Base-by-base conservation (phyloP, 2,329 filamentous ascomycete species). In the Boeremia lycopersici region DNA sequence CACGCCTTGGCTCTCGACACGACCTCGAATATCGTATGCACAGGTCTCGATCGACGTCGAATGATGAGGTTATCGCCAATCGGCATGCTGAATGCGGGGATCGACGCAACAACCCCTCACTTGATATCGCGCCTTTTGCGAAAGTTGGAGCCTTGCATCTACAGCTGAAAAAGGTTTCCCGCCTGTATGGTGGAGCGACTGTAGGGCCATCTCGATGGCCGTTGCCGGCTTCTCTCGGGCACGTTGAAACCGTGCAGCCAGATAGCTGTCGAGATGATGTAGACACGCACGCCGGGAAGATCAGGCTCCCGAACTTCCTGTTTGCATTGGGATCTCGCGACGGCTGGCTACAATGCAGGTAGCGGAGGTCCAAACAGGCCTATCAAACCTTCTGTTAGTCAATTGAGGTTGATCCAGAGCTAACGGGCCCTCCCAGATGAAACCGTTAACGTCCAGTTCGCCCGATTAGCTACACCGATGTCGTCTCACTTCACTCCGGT, bases 21-120 rank as follows among this genome's bases (percentile, higher is more conserved):
- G 23, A 43, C 10, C 11, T 36, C 17, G n/a, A 46, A n/a, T 11
- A 12, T 19, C 19, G 41, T 15, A 15, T 7, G 34, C 40, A 7
- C 38, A 41, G 30, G 25, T 31, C 35, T 41, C 41, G 41, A 33
- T 46, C 36, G 17, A 7, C 31, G 33, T 23, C 40, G 41, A 26
- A 30, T 28, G 33, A 36, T 41, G 36, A 26, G 13, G 41, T 17
- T 43, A 31, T 36, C 33, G 40, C 36, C 25, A 48, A 38, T 36
- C 39, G 29, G 52, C 36, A 30, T 42, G 42, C 46, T 42, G n/a
- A 29, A 39, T 28, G 35, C 28, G 30, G 40, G 35, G 41, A 55
- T 55, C 41, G 42, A 42, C 47, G n/a, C 36, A 36, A 35, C 33
- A 34, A 47, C 46, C 52, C 52, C 52, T 55, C 52, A 42, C 31